phyloP scores from a whole-genome alignment of 2,329 filamentous ascomycete genomes.

The Colletotrichum aenigma region DNA sequence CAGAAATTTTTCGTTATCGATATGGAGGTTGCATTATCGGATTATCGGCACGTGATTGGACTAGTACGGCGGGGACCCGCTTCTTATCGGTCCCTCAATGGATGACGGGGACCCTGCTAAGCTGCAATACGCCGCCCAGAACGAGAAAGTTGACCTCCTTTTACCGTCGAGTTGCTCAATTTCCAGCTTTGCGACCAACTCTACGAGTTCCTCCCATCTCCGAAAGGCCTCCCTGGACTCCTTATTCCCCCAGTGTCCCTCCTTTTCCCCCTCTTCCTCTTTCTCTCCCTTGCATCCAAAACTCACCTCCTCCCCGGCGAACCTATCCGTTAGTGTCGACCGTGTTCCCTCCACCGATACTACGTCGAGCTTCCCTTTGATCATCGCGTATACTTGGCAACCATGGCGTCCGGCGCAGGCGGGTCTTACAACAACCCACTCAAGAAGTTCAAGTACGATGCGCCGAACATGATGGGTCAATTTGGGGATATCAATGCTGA shows the following conservation, averaged over 20 bases:
- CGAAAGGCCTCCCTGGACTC: not conserved
- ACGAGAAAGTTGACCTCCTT: constrained; percentile 15
- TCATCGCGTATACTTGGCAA: constrained; percentile 7
- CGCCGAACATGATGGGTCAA: not conserved
- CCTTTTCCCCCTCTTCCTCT: not conserved
- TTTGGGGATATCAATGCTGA: constrained; percentile 24
- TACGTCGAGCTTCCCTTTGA: constrained; percentile 1
- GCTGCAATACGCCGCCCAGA: not conserved
- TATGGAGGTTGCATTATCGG: not conserved
- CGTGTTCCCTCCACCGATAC: constrained; percentile 17
- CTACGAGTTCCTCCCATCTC: not conserved
- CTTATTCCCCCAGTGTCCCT: not conserved
- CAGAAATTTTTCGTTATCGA: constrained; percentile 19
- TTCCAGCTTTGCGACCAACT: constrained; percentile 1
- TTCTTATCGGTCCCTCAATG: not conserved
- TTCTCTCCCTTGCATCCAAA: constrained; percentile 4
- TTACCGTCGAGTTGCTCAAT: constrained; percentile 3
- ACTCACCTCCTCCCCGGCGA: not conserved
- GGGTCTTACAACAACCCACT: constrained; percentile 97
- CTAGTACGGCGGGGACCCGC: not conserved
- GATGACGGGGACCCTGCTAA: constrained; percentile 8
- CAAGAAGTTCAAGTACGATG: constrained; percentile 97
- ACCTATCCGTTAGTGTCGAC: not conserved
- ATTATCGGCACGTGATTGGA: constrained; percentile 6
- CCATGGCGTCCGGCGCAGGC: constrained; percentile 75